A percentile compares a stretch with the other conserved stretches of the same genome.
These are phyloP conservation scores for Plasmodium billcollinsi DNA, from an alignment of 169 alveolate species.

Conservation along the genomic window DNA sequence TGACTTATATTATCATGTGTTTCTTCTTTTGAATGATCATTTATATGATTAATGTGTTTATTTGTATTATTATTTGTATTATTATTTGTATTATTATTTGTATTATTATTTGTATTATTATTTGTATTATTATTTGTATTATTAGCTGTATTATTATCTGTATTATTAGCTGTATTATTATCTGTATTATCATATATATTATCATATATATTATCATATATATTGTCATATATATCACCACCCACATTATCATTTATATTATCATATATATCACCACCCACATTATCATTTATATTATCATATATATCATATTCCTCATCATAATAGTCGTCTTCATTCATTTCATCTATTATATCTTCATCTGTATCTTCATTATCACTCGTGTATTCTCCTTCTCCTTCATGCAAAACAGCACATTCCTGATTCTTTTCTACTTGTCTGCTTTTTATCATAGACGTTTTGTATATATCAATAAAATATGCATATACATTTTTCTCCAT, in stretches of 20 bases:
- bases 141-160: not conserved
- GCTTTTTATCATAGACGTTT: not conserved
- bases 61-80: too few relatives aligned
- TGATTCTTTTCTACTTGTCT: not conserved
- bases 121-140: not conserved
- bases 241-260: not conserved
- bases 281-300: not conserved
- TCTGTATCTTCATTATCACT: not conserved
- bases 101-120: not conserved
- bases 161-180: too few relatives aligned
- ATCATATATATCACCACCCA: too few relatives aligned
- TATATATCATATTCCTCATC: not conserved
- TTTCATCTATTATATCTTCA: constrained; percentile 8
- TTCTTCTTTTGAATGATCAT: not conserved
- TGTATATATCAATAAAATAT: constrained; percentile 56
- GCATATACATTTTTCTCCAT: constrained; percentile 56
- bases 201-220: not conserved
- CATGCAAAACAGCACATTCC: not conserved
- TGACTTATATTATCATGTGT: not conserved
- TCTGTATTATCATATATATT: too few relatives aligned
- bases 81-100: too few relatives aligned
- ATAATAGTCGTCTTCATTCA: constrained; percentile 28
- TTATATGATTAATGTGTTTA: not conserved
- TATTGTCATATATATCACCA: not conserved
- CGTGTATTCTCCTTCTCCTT: not conserved